Evolutionary conservation across 2,329 filamentous ascomycete species (phyloP).

Genomic region (Fusarium burgessii): DNA sequence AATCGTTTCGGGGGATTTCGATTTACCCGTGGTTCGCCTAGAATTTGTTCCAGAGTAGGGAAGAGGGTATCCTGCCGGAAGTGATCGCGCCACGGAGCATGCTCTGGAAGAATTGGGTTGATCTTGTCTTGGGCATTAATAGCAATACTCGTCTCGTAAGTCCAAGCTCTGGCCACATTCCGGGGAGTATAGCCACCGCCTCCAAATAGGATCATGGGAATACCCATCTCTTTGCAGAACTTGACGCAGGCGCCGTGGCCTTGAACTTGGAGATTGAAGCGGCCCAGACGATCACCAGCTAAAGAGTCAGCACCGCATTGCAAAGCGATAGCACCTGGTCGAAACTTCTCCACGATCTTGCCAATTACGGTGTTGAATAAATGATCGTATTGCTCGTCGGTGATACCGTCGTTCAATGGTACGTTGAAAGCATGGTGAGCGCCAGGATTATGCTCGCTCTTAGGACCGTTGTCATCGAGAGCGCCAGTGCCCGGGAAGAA

Average conservation of each 20-base stretch:
- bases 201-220: slow-evolving; percentile 91
- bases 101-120: slow-evolving; percentile 77
- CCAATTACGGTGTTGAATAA: slow-evolving; percentile 87
- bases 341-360: slow-evolving; percentile 82
- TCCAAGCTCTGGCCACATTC: slow-evolving; percentile 97
- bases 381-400: slow-evolving; percentile 86
- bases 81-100: slow-evolving; percentile 87
- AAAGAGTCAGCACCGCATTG: slow-evolving; percentile 97
- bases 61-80: slow-evolving; percentile 91
- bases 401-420: slow-evolving; percentile 89
- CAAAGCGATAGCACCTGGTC: slow-evolving; percentile 90
- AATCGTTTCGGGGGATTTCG: slow-evolving; percentile 83
- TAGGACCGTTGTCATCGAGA: slow-evolving; percentile 85
- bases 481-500: slow-evolving; percentile 96
- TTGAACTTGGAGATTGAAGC: slow-evolving; percentile 96
- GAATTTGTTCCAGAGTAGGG: slow-evolving; percentile 81
- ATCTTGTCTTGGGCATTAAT: slow-evolving; percentile 80
- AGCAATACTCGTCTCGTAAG: slow-evolving; percentile 93
- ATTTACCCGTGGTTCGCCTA: slow-evolving; percentile 78
- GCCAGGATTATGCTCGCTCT: slow-evolving; percentile 85
- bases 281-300: slow-evolving; percentile 90
- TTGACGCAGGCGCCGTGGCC: slow-evolving; percentile 93
- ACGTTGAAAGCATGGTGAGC: slow-evolving; percentile 93
- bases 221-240: slow-evolving; percentile 82
- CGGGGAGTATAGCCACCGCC: slow-evolving; percentile 96